phyloP scores from a whole-genome alignment of 495 filamentous ascomycete genomes.

The Aspergillus saccharolyticus region DNA sequence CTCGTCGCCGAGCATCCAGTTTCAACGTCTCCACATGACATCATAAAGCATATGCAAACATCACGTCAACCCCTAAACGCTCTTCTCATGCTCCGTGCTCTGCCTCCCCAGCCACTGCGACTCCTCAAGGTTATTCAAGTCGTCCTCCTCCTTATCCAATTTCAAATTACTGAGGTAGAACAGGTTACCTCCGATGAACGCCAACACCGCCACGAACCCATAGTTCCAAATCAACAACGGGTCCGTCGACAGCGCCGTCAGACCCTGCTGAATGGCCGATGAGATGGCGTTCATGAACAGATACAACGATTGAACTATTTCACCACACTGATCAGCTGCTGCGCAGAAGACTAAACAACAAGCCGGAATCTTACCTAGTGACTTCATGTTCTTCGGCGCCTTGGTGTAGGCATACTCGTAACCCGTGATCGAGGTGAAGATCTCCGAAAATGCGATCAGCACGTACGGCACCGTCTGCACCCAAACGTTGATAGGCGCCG shows the following conservation, averaged over 20 bases:
- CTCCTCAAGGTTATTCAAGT: slow-evolving; percentile 48
- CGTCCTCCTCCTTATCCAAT: slow-evolving; percentile 60
- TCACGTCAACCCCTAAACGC: not conserved
- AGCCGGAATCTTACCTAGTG: slow-evolving; percentile 22
- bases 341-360: not conserved
- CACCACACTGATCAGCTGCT: slow-evolving; percentile 6
- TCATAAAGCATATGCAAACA: not conserved
- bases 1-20: not conserved
- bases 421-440: slow-evolving; percentile 56
- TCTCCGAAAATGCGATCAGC: slow-evolving; percentile 60
- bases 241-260: slow-evolving; percentile 57
- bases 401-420: slow-evolving; percentile 46
- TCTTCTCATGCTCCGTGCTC: slow-evolving; percentile 2
- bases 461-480: slow-evolving; percentile 58
- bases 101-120: slow-evolving; percentile 17
- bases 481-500: slow-evolving; percentile 47
- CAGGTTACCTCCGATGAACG: slow-evolving; percentile 48
- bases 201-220: slow-evolving; percentile 55
- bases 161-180: slow-evolving; percentile 56
- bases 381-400: slow-evolving; percentile 36
- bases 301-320: slow-evolving; percentile 55
- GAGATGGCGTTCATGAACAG: slow-evolving; percentile 62
- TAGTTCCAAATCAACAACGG: slow-evolving; percentile 65
- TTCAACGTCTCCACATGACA: not conserved
- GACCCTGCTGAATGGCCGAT: slow-evolving; percentile 57